Evolutionary conservation across 208 protist species (phyloP), one percentile per base, ranked within the genome.

Genomic region (Angomonas ambiguus): DNA sequence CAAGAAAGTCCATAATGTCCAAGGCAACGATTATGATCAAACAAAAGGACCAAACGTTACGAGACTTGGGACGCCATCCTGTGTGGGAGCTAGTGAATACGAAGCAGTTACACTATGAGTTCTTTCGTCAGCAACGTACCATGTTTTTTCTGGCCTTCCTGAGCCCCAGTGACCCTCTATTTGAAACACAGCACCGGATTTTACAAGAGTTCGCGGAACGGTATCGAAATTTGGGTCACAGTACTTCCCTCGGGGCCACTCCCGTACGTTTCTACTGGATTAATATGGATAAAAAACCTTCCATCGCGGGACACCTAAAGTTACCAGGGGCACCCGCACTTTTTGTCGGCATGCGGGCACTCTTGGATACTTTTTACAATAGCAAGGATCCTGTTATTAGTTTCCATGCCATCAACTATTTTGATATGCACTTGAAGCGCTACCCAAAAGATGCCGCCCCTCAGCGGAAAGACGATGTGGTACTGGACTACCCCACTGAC

Each of bases 121-220:
- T 86, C 2, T 33, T 31, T 5, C 16, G 48, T 4, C 49, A 64
- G 27, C 65, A 86, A 51, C 49, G 65, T 27, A 51, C 71, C 1
- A 56, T 87, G 11, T 70, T 71, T 10, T 34, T 83, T 31, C 0
- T 87, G 27, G 82, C 83, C 32, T 78, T 87, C 25, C 66, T 87
- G 11, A 74, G 77, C 34, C 74, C 79, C 62, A 73, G 59, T 13
- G 81, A 87, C 10, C 27, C 74, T 33, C 63, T 70, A 63, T 87
- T 87, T 34, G 35, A 51, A 41, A 57, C 73, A 53, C 69, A 83
- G 66, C 67, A 72, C 28, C 58, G 74, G 24, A 53, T 83, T 0
- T 74, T 78, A 0, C 42, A 48, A 1, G 62, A 59, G 30, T 33
- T 83, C 27, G 71, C 77, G 1, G 18, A n/a, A 32, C 77, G 72